These are phyloP conservation scores for Gaeumannomyces sp. DNA, from an alignment of 2,329 filamentous ascomycete species.

Conservation along the genomic window DNA sequence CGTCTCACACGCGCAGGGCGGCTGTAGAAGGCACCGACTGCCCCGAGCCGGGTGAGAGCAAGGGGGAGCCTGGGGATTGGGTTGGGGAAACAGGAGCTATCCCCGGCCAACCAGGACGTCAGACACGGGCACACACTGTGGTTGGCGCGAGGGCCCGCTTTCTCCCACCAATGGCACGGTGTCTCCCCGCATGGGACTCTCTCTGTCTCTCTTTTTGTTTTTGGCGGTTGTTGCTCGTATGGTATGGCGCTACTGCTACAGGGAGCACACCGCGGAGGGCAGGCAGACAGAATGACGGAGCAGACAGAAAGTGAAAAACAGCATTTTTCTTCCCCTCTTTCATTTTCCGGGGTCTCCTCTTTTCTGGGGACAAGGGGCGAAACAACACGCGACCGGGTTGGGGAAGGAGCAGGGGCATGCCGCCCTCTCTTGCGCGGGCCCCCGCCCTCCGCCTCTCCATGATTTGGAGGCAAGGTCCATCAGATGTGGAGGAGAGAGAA, in stretches of 20 bases:
- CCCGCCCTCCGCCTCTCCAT: not conserved
- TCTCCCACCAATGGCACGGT: not conserved
- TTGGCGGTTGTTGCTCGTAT: no score
- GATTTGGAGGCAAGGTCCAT: not conserved
- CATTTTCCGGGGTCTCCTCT: not conserved
- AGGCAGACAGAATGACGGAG: no score
- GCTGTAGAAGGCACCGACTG: not conserved
- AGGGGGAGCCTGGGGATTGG: not conserved
- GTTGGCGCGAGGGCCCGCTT: not conserved
- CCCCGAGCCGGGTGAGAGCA: not conserved
- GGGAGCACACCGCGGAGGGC: no score
- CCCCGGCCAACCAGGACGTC: not conserved
- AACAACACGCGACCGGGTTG: not conserved
- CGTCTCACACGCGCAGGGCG: no score
- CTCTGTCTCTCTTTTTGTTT: no score
- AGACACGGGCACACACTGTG: not conserved
- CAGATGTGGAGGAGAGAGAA: no score
- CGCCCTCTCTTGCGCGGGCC: no score
- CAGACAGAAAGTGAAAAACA: no score
- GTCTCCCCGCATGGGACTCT: not conserved
- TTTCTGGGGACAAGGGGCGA: not conserved
- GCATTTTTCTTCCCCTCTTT: no score
- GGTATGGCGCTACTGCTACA: no score
- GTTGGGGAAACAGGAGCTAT: not conserved
- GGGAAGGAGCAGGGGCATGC: not conserved